phyloP scores from a whole-genome alignment of 2,329 filamentous ascomycete genomes.

The Zarea fungicola region DNA sequence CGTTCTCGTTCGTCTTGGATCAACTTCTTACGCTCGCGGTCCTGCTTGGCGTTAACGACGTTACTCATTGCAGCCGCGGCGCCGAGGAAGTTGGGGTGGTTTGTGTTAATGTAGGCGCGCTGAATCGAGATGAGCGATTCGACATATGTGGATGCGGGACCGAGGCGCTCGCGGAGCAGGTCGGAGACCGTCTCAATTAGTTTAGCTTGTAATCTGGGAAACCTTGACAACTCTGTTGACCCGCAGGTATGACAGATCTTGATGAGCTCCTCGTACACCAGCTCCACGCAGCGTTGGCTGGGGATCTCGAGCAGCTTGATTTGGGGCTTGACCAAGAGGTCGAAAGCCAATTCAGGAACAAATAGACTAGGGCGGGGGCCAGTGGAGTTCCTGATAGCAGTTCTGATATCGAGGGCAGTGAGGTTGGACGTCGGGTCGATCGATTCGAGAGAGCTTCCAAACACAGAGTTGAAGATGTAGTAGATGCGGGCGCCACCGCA shows the following conservation, averaged over 20 bases:
- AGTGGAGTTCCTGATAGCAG: conserved; percentile 95
- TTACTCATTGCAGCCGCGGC: conserved; percentile 96
- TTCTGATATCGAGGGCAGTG: conserved; percentile 89
- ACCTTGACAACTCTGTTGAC: conserved; percentile 86
- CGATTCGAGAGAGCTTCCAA: conserved; percentile 90
- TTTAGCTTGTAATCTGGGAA: conserved; percentile 89
- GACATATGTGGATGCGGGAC: conserved; percentile 84
- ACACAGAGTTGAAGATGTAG: conserved; percentile 99
- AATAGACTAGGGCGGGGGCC: conserved; percentile 93
- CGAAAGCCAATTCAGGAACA: conserved; percentile 95
- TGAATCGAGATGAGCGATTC: conserved; percentile 97
- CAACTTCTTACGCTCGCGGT: conserved; percentile 77
- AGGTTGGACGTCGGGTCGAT: conserved; percentile 96
- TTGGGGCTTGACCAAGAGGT: conserved; percentile 94
- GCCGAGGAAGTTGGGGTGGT: conserved; percentile 96
- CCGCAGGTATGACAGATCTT: conserved; percentile 99
- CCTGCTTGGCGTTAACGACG: conserved; percentile 90
- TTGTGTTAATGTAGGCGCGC: conserved; percentile 97
- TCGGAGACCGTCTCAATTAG: conserved; percentile 98
- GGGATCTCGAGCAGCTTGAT: conserved; percentile 95
- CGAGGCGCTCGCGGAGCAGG: conserved; percentile 83
- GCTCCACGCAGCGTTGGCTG: conserved; percentile 91
- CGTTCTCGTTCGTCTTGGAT: conserved; percentile 81
- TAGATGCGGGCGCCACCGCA: conserved; percentile 94
- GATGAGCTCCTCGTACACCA: conserved; percentile 98